A percentile compares a stretch with the other conserved stretches of the same genome.
Conservation (phyloP, 345 rosid genomes). For the Salix purpurea region DNA sequence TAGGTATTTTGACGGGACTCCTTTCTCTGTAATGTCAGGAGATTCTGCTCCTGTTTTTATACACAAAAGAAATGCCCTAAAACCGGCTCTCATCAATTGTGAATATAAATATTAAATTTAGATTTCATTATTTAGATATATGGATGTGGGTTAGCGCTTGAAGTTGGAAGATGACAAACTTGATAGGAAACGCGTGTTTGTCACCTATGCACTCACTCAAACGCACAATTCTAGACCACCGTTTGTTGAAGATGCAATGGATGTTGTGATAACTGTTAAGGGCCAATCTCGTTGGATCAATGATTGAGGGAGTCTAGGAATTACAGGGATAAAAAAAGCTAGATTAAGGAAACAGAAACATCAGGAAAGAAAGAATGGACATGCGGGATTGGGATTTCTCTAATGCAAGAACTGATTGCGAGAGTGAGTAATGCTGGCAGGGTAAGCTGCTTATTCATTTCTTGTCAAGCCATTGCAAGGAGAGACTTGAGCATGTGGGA, state of each 20-base stretch:
- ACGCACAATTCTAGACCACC: background rate
- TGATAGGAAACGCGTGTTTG: background rate
- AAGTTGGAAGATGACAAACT: background rate
- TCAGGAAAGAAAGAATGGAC: background rate
- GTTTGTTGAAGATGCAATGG: too few relatives aligned
- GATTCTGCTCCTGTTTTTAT: background rate
- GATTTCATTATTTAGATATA: background rate
- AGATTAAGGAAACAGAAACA: background rate
- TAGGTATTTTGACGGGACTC: background rate
- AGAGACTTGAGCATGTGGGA: constrained; percentile 7
- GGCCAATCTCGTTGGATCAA: background rate
- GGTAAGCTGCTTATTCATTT: constrained; percentile 8
- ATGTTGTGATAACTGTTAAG: too few relatives aligned
- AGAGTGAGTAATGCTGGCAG: background rate
- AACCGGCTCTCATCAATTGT: background rate
- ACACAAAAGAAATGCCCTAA: background rate
- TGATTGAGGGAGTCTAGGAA: too few relatives aligned
- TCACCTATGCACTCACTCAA: background rate
- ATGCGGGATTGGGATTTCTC: constrained; percentile 6
- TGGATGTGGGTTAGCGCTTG: background rate
- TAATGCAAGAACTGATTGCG: background rate
- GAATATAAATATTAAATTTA: background rate
- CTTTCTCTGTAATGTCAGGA: background rate
- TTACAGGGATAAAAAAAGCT: background rate
- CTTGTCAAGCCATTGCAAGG: constrained; percentile 9